Evolutionary conservation across 306 rosid species (phyloP), one percentile per base, ranked within the genome.

Genomic region (Arachis stenosperma): DNA sequence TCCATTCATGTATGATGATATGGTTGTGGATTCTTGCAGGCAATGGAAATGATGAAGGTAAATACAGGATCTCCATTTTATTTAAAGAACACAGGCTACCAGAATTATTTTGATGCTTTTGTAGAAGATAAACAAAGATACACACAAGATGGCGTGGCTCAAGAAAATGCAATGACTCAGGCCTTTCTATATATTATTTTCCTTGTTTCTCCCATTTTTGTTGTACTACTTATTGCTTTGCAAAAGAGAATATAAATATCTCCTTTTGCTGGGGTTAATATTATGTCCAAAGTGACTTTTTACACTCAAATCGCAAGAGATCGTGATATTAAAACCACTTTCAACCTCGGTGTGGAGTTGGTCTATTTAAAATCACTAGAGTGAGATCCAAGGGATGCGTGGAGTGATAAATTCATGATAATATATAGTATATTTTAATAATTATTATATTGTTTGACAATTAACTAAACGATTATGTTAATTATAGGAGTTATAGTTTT

Each of bases 11-110:
- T 48, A 58, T 69, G 61, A 59, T 8, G 58, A 33, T 33, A 4
- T 33, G 36, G 9, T 74, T 76, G 13, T 30, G 39, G 61, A 80
- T 73, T 81, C 54, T 78, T 43, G 77, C 88, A 93, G 98, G 98
- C 98, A 65, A 93, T 93, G 98, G 97, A 93, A 81, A 88, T 86
- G 93, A 77, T 90, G 93, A 93, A 86, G 85, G 30, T 89, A 29
- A 81, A 80, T 11, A 58, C 84, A 67, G 69, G 80, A 67, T 78
- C 87, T 52, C 83, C 90, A 15, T 75, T 68, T 68, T 84, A 70
- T 84, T 39, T 53, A 33, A 86, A 81, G 84, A 88, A 85, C 90
- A 70, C 83, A 7, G 86, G 77, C 81, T 89, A 84, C 82, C 84
- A 82, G 84, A 86, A 82, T 54, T 89, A 78, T 78, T 93, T 93